Conservation (phyloP, 2,329 filamentous ascomycete species). For the Trichoderma gracile region DNA sequence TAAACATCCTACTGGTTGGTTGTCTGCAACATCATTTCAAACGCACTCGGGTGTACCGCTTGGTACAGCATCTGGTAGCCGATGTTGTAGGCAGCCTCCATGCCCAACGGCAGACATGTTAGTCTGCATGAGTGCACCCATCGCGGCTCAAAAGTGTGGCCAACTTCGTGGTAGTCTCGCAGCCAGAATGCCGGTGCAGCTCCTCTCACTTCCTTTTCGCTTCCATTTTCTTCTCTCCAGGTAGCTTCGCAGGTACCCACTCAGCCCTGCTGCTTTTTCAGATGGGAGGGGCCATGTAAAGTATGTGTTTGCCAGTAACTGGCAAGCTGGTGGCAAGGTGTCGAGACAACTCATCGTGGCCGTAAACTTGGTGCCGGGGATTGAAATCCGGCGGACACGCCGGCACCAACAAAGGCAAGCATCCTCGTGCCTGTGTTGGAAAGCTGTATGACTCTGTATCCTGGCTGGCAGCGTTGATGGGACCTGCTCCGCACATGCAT, state of each 20-base stretch:
- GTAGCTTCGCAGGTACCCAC: slow-evolving; percentile 13
- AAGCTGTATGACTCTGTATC: slow-evolving; percentile 11
- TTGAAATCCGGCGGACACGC: slow-evolving; percentile 14
- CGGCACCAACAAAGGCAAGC: slow-evolving; percentile 5
- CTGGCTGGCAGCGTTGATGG: slow-evolving; percentile 20
- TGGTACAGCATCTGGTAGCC: background rate
- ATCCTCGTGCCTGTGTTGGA: background rate
- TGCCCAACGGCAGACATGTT: slow-evolving; percentile 2
- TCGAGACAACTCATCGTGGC: slow-evolving; percentile 26
- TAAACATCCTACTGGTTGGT: slow-evolving; percentile 20
- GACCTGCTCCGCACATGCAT: slow-evolving; percentile 24
- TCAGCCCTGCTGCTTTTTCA: slow-evolving; percentile 18
- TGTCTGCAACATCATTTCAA: background rate
- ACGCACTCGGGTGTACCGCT: background rate
- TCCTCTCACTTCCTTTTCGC: background rate
- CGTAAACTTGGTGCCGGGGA: slow-evolving; percentile 15
- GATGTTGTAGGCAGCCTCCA: slow-evolving; percentile 9
- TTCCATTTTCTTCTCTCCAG: slow-evolving; percentile 5
- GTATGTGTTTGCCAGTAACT: slow-evolving; percentile 23
- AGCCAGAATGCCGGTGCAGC: background rate
- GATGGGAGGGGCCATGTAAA: slow-evolving; percentile 12
- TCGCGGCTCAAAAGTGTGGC: background rate
- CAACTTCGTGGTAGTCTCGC: slow-evolving; percentile 10
- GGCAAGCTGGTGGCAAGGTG: slow-evolving; percentile 19
- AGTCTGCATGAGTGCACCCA: slow-evolving; percentile 11